Percentiles rank a stretch among this genome's conserved stretches.
These are phyloP conservation scores for Didymella segeticola DNA, from an alignment of 2,329 filamentous ascomycete genomes.

Conservation along the genomic window DNA sequence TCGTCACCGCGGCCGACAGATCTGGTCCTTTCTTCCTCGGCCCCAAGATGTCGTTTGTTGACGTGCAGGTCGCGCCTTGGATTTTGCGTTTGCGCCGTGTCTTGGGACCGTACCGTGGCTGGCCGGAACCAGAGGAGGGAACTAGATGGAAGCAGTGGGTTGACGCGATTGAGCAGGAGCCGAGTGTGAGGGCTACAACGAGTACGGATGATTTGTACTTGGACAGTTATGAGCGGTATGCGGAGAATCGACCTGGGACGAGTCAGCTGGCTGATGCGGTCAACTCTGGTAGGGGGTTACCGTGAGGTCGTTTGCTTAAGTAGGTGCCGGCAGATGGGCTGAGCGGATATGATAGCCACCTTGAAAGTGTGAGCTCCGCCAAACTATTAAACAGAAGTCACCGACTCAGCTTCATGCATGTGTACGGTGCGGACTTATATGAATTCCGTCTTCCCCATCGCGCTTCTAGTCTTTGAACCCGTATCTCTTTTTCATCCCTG, in stretches of 20 bases:
- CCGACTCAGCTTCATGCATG: too few relatives aligned
- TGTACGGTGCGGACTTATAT: too few relatives aligned
- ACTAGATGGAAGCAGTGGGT: conserved; percentile 74
- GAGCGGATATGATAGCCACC: too few relatives aligned
- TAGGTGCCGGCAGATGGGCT: too few relatives aligned
- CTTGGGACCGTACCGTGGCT: conserved; percentile 68
- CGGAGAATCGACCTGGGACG: conserved; percentile 66
- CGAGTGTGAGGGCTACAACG: conserved; percentile 70
- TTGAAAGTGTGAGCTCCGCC: too few relatives aligned
- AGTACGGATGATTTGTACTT: conserved; percentile 71
- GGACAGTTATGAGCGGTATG: conserved; percentile 70
- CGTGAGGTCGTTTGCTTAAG: conserved; percentile 25
- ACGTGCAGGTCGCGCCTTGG: conserved; percentile 79
- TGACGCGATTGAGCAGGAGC: conserved; percentile 69
- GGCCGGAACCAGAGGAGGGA: conserved; percentile 68
- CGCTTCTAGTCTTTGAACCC: too few relatives aligned
- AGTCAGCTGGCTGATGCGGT: conserved; percentile 65
- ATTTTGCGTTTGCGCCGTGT: conserved; percentile 72
- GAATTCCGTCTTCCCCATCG: too few relatives aligned
- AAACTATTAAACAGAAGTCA: too few relatives aligned
- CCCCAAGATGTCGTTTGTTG: conserved; percentile 66
- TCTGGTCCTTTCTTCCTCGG: conserved; percentile 75
- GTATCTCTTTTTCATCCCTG: too few relatives aligned
- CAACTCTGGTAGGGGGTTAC: conserved; percentile 62
- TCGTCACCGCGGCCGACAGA: conserved; percentile 63